Percentiles rank a stretch among this genome's conserved stretches.
These are phyloP conservation scores for Oryza australiensis DNA, from an alignment of 176 grass and related monocot species.

Conservation along the genomic window DNA sequence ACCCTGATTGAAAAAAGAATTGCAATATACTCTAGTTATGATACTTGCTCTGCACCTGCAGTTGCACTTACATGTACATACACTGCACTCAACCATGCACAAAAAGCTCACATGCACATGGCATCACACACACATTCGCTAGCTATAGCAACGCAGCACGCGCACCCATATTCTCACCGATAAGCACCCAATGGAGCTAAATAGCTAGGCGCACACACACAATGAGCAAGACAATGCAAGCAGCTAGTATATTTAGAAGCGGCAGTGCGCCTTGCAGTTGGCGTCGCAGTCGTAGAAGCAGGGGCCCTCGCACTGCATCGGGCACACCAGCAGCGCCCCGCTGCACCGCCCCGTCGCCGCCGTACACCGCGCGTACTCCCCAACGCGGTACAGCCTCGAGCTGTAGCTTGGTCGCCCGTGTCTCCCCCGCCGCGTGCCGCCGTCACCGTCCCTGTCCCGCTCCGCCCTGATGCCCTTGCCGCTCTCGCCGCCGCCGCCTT, in stretches of 20 bases:
- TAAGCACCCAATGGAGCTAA: neutral
- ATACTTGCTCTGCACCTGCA: too few species aligned
- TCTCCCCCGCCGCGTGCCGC: neutral
- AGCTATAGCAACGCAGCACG: too few species aligned
- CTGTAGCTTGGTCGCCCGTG: slow-evolving; percentile 66
- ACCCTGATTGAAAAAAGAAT: too few species aligned
- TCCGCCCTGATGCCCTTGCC: neutral
- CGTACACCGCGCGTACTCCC: slow-evolving; percentile 81
- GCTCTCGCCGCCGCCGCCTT: neutral
- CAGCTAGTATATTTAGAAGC: slow-evolving; percentile 40
- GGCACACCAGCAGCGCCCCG: slow-evolving; percentile 75
- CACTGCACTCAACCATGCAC: neutral
- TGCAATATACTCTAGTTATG: too few species aligned
- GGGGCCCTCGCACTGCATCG: slow-evolving; percentile 83
- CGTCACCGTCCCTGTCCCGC: neutral
- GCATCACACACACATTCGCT: too few species aligned
- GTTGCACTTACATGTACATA: neutral
- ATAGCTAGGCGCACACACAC: neutral
- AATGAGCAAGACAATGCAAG: neutral
- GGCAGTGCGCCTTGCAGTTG: slow-evolving; percentile 90
- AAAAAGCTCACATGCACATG: neutral
- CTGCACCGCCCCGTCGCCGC: slow-evolving; percentile 49
- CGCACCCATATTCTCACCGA: too few species aligned
- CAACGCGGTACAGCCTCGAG: slow-evolving; percentile 68
- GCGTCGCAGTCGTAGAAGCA: slow-evolving; percentile 88